A percentile compares a stretch with the other conserved stretches of the same genome.
Conservation (phyloP, 2,329 filamentous ascomycete species). For the Cytospora piceae region DNA sequence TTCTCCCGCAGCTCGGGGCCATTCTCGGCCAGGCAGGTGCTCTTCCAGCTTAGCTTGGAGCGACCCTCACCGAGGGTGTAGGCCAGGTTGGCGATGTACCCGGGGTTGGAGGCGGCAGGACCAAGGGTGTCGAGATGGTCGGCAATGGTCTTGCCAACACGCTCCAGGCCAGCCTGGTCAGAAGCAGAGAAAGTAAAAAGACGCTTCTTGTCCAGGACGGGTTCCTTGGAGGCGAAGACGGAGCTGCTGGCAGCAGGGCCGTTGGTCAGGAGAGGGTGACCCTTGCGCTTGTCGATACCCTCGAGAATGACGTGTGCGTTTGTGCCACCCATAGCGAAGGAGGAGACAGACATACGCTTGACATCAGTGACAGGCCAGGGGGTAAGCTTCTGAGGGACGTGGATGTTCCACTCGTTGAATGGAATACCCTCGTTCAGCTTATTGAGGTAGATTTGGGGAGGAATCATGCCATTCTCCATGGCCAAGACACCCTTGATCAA, state of each 20-base stretch:
- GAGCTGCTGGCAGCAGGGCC: conserved; percentile 5
- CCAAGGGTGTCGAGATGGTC: conserved; percentile 45
- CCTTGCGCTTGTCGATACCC: conserved; percentile 26
- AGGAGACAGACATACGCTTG: conserved; percentile 22
- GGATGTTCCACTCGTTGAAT: conserved; percentile 24
- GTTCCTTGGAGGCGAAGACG: conserved; percentile 21
- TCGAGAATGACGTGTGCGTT: conserved; percentile 24
- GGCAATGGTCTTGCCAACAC: conserved; percentile 40
- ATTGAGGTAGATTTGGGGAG: conserved; percentile 45
- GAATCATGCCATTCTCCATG: conserved; percentile 46
- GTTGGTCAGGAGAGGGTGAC: conserved; percentile 25
- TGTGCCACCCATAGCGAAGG: conserved; percentile 22
- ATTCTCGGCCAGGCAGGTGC: conserved; percentile 48
- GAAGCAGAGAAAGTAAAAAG: conserved; percentile 50
- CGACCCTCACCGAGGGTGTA: conserved; percentile 47
- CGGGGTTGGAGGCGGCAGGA: conserved; percentile 16
- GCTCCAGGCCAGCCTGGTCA: conserved; percentile 39
- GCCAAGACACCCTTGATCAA: conserved; percentile 51
- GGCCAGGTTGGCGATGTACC: conserved; percentile 49
- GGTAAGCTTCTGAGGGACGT: conserved; percentile 23
- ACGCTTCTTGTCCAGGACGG: conserved; percentile 35
- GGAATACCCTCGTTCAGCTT: conserved; percentile 26
- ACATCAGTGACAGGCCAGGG: conserved; percentile 23
- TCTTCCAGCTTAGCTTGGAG: conserved; percentile 35
- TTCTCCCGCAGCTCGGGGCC: conserved; percentile 50